Evolutionary conservation across 148 eudicot species (phyloP).

Genomic region (Bassia scoparia): DNA sequence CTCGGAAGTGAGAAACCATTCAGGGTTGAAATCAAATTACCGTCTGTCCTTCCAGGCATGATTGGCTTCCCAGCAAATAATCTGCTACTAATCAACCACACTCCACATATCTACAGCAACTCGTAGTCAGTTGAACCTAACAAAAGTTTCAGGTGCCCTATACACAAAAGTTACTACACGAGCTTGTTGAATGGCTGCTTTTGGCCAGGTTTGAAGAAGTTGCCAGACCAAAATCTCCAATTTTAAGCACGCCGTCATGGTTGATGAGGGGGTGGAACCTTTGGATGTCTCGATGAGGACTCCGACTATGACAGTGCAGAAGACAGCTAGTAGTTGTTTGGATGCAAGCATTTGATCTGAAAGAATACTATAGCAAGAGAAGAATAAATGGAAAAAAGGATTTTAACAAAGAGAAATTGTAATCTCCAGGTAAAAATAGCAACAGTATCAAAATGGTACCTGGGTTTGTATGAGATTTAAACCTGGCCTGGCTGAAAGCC

Average conservation of each 20-base stretch:
- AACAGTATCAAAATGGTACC: slow-evolving; percentile 30
- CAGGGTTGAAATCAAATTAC: slow-evolving; percentile 29
- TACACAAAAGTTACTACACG: slow-evolving; percentile 90
- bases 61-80: slow-evolving; percentile 82
- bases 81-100: slow-evolving; percentile 80
- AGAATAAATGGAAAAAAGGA: background rate
- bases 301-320: slow-evolving; percentile 80
- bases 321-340: slow-evolving; percentile 66
- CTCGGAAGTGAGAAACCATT: background rate
- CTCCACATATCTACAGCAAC: slow-evolving; percentile 85
- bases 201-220: slow-evolving; percentile 53
- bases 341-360: slow-evolving; percentile 77
- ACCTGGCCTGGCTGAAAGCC: slow-evolving; percentile 61
- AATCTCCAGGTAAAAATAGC: background rate
- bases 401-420: background rate
- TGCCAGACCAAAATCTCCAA: slow-evolving; percentile 88
- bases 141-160: slow-evolving; percentile 82
- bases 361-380: slow-evolving; percentile 9
- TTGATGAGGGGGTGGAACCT: slow-evolving; percentile 73
- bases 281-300: slow-evolving; percentile 74
- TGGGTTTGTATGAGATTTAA: slow-evolving; percentile 69
- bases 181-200: slow-evolving; percentile 71
- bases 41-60: slow-evolving; percentile 95
- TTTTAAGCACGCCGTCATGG: slow-evolving; percentile 71
- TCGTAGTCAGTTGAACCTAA: slow-evolving; percentile 78